Conservation (phyloP, 2,329 filamentous ascomycete genomes). For the Cladophialophora yegresii region DNA sequence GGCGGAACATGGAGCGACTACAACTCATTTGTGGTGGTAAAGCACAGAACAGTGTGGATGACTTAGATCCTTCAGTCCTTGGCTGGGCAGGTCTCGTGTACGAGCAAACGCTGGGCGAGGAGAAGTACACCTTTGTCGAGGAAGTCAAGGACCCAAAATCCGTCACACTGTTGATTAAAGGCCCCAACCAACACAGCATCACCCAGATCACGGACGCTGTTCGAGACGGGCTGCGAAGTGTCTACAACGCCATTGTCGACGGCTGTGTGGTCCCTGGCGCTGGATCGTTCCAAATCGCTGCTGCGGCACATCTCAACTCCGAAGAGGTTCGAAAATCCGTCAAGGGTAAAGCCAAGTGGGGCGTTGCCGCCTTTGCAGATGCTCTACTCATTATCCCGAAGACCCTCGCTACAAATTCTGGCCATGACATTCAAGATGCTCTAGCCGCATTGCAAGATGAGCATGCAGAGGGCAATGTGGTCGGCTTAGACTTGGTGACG, state of each 20-base stretch:
- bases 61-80: constrained; percentile 80
- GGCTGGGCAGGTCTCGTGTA: constrained; percentile 97
- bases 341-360: constrained; percentile 97
- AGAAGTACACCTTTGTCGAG: constrained; percentile 98
- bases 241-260: constrained; percentile 99
- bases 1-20: constrained; percentile 97
- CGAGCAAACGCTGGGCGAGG: constrained; percentile 94
- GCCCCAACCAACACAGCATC: constrained; percentile 95
- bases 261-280: constrained; percentile 90
- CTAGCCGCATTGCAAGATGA: constrained; percentile 86
- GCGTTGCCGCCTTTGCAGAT: constrained; percentile 92
- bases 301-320: constrained; percentile 80
- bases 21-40: constrained; percentile 90
- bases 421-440: constrained; percentile 94
- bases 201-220: constrained; percentile 96
- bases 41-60: constrained; percentile 95
- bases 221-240: constrained; percentile 87
- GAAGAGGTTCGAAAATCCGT: constrained; percentile 85
- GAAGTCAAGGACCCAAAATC: constrained; percentile 99
- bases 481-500: constrained; percentile 81
- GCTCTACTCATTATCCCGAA: constrained; percentile 95
- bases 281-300: constrained; percentile 94
- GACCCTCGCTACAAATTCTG: constrained; percentile 92
- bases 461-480: constrained; percentile 76
- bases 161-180: constrained; percentile 96